phyloP scores from a whole-genome alignment of 306 rosid genomes.

The Casuarina cunninghamiana region DNA sequence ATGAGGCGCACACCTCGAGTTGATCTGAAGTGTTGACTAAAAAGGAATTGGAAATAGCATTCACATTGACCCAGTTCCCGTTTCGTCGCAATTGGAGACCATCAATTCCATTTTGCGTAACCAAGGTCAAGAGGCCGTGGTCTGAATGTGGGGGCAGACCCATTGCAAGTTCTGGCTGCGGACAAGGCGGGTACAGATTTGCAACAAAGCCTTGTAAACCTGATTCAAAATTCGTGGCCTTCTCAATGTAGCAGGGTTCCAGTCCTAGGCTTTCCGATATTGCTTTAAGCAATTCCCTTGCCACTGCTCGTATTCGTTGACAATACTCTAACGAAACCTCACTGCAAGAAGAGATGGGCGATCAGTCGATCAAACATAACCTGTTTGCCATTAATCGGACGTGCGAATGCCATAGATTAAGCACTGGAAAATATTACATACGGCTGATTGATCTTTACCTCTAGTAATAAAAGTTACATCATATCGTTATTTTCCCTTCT shows the following conservation, averaged over 20 bases:
- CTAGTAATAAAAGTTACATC: too few species aligned
- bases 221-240: constrained; percentile 17
- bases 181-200: constrained; percentile 33
- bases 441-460: too few species aligned
- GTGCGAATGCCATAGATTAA: too few species aligned
- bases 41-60: constrained; percentile 18
- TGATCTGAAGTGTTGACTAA: constrained; percentile 31
- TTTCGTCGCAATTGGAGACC: constrained; percentile 30
- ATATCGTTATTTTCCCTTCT: too few species aligned
- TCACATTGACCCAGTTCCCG: constrained; percentile 26
- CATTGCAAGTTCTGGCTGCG: constrained; percentile 31
- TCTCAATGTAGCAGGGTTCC: constrained; percentile 24
- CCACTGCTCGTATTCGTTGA: constrained; percentile 10
- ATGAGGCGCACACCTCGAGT: constrained; percentile 21
- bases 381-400: background rate
- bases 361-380: background rate
- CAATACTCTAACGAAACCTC: constrained; percentile 12
- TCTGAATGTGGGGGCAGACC: constrained; percentile 31
- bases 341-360: background rate
- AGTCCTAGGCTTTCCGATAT: constrained; percentile 30
- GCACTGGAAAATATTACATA: too few species aligned
- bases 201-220: constrained; percentile 19
- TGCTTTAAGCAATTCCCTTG: constrained; percentile 4
- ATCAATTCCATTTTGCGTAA: constrained; percentile 26
- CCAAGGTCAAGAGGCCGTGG: constrained; percentile 20